Percentiles rank a stretch among this genome's conserved stretches.
phyloP scores from a whole-genome alignment of 2,329 filamentous ascomycete genomes.

The Aspergillus ochraceoroseus region DNA sequence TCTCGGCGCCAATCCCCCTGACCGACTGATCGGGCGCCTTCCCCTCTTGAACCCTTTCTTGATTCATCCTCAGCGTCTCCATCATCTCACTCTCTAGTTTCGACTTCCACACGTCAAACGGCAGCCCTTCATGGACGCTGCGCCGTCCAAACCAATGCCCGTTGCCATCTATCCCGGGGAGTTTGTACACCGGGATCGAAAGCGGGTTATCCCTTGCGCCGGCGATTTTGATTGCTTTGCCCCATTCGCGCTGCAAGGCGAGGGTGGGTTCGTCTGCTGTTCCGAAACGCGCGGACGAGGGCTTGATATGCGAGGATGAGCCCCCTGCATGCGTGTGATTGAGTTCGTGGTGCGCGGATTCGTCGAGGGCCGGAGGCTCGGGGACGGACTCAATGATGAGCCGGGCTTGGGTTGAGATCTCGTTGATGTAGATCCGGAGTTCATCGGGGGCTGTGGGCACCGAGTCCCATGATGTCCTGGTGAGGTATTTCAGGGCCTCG shows the following conservation, averaged over 20 bases:
- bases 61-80: slow-evolving; percentile 67
- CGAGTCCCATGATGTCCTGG: slow-evolving; percentile 52
- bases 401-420: slow-evolving; percentile 63
- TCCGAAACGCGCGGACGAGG: slow-evolving; percentile 49
- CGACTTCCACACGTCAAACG: slow-evolving; percentile 71
- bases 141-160: slow-evolving; percentile 86
- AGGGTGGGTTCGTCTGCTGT: slow-evolving; percentile 51
- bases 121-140: slow-evolving; percentile 73
- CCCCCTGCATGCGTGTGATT: slow-evolving; percentile 29
- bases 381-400: slow-evolving; percentile 74
- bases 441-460: slow-evolving; percentile 45
- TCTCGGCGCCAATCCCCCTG: slow-evolving; percentile 79
- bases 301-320: slow-evolving; percentile 35
- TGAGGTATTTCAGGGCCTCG: slow-evolving; percentile 55
- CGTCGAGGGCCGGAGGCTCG: slow-evolving; percentile 40
- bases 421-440: slow-evolving; percentile 52
- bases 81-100: slow-evolving; percentile 75
- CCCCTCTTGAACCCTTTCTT: slow-evolving; percentile 60
- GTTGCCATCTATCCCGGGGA: slow-evolving; percentile 70
- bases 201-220: slow-evolving; percentile 68
- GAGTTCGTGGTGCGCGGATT: too few relatives aligned
- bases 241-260: slow-evolving; percentile 73
- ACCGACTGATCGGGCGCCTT: slow-evolving; percentile 70
- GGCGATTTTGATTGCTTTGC: slow-evolving; percentile 63
- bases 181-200: slow-evolving; percentile 72